A percentile compares a stretch with the other conserved stretches of the same genome.
Evolutionary conservation across 2,329 filamentous ascomycete species (phyloP).

Genomic region (Westerdykella aurantiaca): DNA sequence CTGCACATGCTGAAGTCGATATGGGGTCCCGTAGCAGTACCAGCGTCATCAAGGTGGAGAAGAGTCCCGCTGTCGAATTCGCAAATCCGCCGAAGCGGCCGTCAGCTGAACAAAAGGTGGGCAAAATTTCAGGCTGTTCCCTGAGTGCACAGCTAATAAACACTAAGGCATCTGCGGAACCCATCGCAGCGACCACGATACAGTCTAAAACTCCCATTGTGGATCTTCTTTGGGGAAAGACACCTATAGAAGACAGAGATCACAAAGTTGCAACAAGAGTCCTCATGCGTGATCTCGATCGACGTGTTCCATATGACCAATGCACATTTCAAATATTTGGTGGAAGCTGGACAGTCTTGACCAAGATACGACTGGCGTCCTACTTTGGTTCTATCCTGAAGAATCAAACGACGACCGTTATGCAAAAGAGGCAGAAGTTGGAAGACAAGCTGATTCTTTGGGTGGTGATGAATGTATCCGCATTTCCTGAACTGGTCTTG

Average conservation of each 20-base stretch:
- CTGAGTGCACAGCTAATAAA: not conserved
- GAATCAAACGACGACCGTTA: not conserved
- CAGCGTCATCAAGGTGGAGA: not conserved
- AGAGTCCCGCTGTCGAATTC: not conserved
- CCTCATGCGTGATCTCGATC: constrained; percentile 7
- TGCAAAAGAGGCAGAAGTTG: not conserved
- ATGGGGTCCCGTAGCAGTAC: not conserved
- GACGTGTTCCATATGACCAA: constrained; percentile 8
- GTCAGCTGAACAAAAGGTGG: constrained; percentile 2
- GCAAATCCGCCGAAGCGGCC: constrained; percentile 1
- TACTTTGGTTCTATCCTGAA: not conserved
- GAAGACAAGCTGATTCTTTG: constrained; percentile 2
- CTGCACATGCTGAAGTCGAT: too few relatives aligned
- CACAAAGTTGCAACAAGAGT: not conserved
- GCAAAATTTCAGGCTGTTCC: not conserved
- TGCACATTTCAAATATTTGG: not conserved
- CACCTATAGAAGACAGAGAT: not conserved
- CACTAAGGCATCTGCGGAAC: not conserved
- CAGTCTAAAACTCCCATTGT: constrained; percentile 3
- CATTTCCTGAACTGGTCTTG: constrained; percentile 3
- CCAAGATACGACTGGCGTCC: not conserved
- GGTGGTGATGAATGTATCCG: not conserved
- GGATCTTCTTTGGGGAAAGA: constrained; percentile 4
- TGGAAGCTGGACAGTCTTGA: too few relatives aligned
- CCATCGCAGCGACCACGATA: not conserved